phyloP scores from a whole-genome alignment of 208 protist genomes.

The Tritrichomonas foetus region DNA sequence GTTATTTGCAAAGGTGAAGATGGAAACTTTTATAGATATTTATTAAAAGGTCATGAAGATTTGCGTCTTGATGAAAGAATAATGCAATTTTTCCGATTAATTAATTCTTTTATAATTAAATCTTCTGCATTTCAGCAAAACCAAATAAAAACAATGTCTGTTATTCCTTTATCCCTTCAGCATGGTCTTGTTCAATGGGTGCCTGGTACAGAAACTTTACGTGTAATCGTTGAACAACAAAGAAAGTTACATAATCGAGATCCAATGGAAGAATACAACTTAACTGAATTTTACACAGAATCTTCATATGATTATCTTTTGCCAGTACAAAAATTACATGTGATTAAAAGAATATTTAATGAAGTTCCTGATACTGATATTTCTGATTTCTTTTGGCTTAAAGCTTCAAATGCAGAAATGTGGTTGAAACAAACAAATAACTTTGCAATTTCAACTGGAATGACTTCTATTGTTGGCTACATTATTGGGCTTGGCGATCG shows the following conservation, averaged over 20 bases:
- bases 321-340: not conserved
- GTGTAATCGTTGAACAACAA: not conserved
- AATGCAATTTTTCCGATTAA: slow-evolving; percentile 39
- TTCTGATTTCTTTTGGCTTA: slow-evolving; percentile 14
- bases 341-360: not conserved
- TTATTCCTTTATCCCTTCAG: not conserved
- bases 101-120: not conserved
- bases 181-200: slow-evolving; percentile 29
- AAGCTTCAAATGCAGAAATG: not conserved
- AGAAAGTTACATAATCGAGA: not conserved
- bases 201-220: not conserved
- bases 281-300: not conserved
- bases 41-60: slow-evolving; percentile 39
- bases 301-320: not conserved
- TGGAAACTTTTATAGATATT: slow-evolving; percentile 36
- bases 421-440: not conserved
- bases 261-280: not conserved
- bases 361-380: slow-evolving; percentile 34
- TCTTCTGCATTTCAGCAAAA: not conserved
- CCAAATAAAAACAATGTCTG: not conserved
- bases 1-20: not conserved
- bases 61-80: slow-evolving; percentile 23
- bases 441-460: not conserved
- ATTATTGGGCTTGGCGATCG: slow-evolving; percentile 25
- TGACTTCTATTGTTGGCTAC: slow-evolving; percentile 13